Conservation (phyloP, 2,329 filamentous ascomycete genomes). For the Diaporthe sp. region DNA sequence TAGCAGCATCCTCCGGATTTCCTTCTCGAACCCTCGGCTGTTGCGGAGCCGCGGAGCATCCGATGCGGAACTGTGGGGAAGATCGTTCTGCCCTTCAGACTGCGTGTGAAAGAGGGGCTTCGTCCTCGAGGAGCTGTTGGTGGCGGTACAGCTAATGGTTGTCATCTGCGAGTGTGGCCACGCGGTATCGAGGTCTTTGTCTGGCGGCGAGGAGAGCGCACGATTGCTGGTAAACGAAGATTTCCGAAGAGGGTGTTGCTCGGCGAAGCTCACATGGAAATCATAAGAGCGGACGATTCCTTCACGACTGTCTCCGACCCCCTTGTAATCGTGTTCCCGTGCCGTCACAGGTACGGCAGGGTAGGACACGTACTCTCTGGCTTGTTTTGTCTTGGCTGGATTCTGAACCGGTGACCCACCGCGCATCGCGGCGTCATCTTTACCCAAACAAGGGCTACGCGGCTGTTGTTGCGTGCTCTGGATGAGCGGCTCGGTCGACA, state of each 20-base stretch:
- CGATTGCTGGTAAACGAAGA: background rate
- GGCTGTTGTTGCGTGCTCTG: background rate
- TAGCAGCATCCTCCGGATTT: constrained; percentile 50
- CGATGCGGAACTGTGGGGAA: background rate
- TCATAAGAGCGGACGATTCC: background rate
- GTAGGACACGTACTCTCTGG: background rate
- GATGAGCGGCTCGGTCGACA: background rate
- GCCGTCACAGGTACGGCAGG: background rate
- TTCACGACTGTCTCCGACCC: background rate
- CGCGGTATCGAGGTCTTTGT: background rate
- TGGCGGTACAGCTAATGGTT: background rate
- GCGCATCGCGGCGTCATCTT: background rate
- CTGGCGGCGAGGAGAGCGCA: background rate
- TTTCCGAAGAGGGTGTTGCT: background rate
- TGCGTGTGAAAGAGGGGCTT: constrained; percentile 9
- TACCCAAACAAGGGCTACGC: background rate
- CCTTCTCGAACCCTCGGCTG: constrained; percentile 40
- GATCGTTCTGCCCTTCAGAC: background rate
- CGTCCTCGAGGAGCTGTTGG: constrained; percentile 33
- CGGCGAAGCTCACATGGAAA: background rate
- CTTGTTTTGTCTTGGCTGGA: background rate
- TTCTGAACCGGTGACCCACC: background rate
- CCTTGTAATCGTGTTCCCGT: background rate
- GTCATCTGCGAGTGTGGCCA: background rate
- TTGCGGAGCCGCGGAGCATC: background rate